These are phyloP conservation scores for Penicillium palitans DNA, from an alignment of 2,329 filamentous ascomycete species.

Conservation along the genomic window DNA sequence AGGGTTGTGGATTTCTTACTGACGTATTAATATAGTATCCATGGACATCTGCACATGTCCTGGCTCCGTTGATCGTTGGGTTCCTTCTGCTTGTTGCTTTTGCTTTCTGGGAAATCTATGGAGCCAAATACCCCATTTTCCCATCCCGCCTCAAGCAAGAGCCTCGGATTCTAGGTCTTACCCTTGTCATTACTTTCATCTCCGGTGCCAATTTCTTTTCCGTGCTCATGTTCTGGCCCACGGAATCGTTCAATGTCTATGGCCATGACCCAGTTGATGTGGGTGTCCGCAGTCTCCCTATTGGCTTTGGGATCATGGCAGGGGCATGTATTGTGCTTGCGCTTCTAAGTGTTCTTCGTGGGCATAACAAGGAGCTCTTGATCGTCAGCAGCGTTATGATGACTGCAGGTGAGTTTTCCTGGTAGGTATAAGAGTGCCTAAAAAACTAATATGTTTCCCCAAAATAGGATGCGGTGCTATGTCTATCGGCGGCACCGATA, in stretches of 20 bases:
- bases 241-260: slow-evolving; percentile 65
- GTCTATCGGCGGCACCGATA: slow-evolving; percentile 52
- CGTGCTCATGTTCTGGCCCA: slow-evolving; percentile 61
- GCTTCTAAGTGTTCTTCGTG: slow-evolving; percentile 58
- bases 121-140: slow-evolving; percentile 49
- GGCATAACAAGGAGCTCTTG: slow-evolving; percentile 61
- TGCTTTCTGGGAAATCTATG: slow-evolving; percentile 49
- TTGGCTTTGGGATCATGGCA: slow-evolving; percentile 63
- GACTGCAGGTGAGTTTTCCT: slow-evolving; percentile 55
- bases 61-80: slow-evolving; percentile 50
- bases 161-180: slow-evolving; percentile 53
- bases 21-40: slow-evolving; percentile 36
- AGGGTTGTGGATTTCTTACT: neutral
- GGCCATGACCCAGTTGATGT: slow-evolving; percentile 64
- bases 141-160: slow-evolving; percentile 48
- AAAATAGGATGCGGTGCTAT: slow-evolving; percentile 54
- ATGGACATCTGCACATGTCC: slow-evolving; percentile 48
- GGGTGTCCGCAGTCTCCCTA: slow-evolving; percentile 64
- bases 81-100: slow-evolving; percentile 46
- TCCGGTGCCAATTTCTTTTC: slow-evolving; percentile 61
- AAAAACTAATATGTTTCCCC: neutral
- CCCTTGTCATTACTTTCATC: slow-evolving; percentile 59
- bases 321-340: slow-evolving; percentile 62
- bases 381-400: slow-evolving; percentile 61
- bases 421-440: neutral